Conservation (phyloP, 805 yeast genomes). For the Priceomyces medius region DNA sequence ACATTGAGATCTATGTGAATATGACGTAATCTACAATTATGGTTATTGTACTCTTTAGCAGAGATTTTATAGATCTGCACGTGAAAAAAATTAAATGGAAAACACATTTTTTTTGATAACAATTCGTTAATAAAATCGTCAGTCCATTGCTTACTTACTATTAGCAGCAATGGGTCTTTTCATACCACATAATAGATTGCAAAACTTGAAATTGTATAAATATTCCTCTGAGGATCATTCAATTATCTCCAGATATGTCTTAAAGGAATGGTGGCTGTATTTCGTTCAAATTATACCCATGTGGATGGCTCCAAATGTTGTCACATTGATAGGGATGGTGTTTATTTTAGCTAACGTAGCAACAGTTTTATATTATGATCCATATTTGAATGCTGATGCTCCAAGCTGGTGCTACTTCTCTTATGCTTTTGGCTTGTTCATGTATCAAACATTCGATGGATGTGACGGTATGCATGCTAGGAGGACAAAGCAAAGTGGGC, state of each 20-base stretch:
- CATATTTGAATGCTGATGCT: conserved; percentile 53
- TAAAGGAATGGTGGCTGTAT: conserved; percentile 79
- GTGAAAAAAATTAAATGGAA: no score
- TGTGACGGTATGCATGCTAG: conserved; percentile 96
- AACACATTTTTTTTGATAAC: no score
- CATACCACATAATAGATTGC: conserved; percentile 52
- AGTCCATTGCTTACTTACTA: no score
- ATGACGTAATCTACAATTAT: no score
- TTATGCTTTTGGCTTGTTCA: conserved; percentile 78
- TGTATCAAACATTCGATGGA: conserved; percentile 95
- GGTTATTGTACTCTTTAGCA: no score
- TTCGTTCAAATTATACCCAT: conserved; percentile 75
- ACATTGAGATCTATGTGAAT: no score
- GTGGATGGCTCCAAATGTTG: conserved; percentile 91
- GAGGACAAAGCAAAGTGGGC: conserved; percentile 92
- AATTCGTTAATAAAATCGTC: no score
- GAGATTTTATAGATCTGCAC: no score
- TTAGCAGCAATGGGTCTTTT: conserved; percentile 72
- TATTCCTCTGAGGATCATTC: conserved; percentile 83
- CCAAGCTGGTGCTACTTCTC: conserved; percentile 78
- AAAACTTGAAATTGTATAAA: conserved; percentile 56
- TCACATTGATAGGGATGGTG: conserved; percentile 74
- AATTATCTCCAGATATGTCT: conserved; percentile 64
- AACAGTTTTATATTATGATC: conserved; percentile 71
- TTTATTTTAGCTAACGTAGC: conserved; percentile 66